Percentiles rank a stretch among this genome's conserved stretches.
These are phyloP conservation scores for Ceriops tagal DNA, from an alignment of 345 rosid genomes.

Conservation along the genomic window DNA sequence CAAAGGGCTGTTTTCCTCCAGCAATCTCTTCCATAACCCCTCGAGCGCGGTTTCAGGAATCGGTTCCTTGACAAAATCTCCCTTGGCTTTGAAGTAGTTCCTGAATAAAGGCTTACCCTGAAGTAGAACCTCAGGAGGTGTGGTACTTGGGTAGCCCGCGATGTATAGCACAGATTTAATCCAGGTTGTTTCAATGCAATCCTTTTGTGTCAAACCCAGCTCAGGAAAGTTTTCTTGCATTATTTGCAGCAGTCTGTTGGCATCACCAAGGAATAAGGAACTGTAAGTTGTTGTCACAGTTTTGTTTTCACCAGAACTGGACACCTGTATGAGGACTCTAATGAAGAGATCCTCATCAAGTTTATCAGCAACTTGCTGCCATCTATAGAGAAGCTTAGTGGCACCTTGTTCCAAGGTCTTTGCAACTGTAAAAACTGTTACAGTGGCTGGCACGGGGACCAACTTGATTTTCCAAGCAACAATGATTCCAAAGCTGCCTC, in stretches of 20 bases:
- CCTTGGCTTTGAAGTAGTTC: constrained; percentile 34
- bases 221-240: constrained; percentile 29
- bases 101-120: constrained; percentile 14
- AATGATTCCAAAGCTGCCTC: constrained; percentile 66
- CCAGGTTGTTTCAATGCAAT: constrained; percentile 37
- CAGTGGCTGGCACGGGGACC: constrained; percentile 60
- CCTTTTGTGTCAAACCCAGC: constrained; percentile 23
- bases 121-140: constrained; percentile 26
- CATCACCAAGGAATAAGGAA: constrained; percentile 22
- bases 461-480: constrained; percentile 60
- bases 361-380: constrained; percentile 55
- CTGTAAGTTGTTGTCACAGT: constrained; percentile 14
- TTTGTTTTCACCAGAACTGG: neutral
- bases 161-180: constrained; percentile 14
- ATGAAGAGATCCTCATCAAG: constrained; percentile 60
- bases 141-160: constrained; percentile 13
- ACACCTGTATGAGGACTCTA: constrained; percentile 36
- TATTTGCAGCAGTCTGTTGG: constrained; percentile 17
- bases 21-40: neutral
- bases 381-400: constrained; percentile 42
- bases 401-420: constrained; percentile 47
- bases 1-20: constrained; percentile 14
- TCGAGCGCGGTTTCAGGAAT: constrained; percentile 23
- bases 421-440: constrained; percentile 54
- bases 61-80: constrained; percentile 32